Evolutionary conservation across 768 basidiomycete species (phyloP).

Genomic region (Kwoniella dendrophila): DNA sequence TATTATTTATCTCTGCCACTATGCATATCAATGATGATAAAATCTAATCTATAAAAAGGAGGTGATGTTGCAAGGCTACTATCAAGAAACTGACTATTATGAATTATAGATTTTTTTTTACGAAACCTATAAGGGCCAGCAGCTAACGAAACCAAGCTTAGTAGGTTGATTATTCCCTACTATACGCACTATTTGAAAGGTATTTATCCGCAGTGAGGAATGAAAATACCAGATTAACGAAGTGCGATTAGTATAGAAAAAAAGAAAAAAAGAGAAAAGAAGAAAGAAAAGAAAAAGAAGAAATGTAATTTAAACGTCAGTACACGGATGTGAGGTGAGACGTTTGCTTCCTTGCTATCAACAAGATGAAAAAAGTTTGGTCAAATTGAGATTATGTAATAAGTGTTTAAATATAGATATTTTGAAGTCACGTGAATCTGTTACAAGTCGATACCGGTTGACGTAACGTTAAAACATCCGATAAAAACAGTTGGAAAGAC

Average conservation of each 20-base stretch:
- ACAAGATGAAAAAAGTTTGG: slow-evolving; percentile 12
- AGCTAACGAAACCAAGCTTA: slow-evolving; percentile 53
- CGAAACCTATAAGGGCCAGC: slow-evolving; percentile 32
- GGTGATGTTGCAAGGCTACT: slow-evolving; percentile 51
- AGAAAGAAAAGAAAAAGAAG: slow-evolving; percentile 2
- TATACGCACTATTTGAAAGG: slow-evolving; percentile 31
- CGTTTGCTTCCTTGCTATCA: not conserved
- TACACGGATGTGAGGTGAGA: not conserved
- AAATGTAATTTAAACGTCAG: not conserved
- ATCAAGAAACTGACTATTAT: slow-evolving; percentile 54
- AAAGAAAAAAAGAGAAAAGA: slow-evolving; percentile 5
- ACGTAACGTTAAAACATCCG: slow-evolving; percentile 3
- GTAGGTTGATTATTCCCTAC: slow-evolving; percentile 17
- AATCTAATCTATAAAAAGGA: no score
- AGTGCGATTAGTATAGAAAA: slow-evolving; percentile 24
- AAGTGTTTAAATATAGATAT: no score
- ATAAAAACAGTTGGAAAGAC: not conserved
- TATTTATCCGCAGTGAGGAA: slow-evolving; percentile 3
- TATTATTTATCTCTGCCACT: no score
- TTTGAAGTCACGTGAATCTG: not conserved
- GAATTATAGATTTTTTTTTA: slow-evolving; percentile 1
- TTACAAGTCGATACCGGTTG: not conserved
- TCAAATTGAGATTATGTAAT: not conserved
- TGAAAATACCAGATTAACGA: slow-evolving; percentile 25
- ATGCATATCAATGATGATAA: no score